Evolutionary conservation across 1,284 basidiomycete species (phyloP), one percentile per base, ranked within the genome.

Genomic region (Trichosporon sp.): DNA sequence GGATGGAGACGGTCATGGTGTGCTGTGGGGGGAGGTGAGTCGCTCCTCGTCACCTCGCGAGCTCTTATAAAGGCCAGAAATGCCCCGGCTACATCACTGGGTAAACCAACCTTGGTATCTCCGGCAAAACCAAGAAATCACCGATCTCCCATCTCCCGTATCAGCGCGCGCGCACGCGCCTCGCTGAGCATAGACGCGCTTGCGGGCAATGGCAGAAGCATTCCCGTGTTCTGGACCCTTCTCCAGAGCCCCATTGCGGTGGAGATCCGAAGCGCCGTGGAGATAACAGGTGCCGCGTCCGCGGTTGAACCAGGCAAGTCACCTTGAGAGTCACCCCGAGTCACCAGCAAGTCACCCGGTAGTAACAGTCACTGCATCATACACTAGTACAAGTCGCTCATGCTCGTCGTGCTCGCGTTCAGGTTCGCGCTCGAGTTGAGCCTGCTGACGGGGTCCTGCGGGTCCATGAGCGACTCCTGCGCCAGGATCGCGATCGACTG

Each of bases 1-100:
- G 68, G 72, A 75, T 6, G 65, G 69, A 18, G 64, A 5, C 32
- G 64, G 18, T 32, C 25, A 38, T 32, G 23, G 7, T 34, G 64
- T 11, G 42, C 12, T 2, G n/a, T 51, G 4, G 47, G 12, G 25
- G 4, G 51, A 3, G 25, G 51, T 23, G 13, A 62, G 32, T n/a
- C 1, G 58, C n/a, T 29, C 1, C 25, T 58, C 23, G 8, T 29
- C 11, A 6, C 29, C 9, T n/a, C n/a, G n/a, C n/a, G n/a, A 21
- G 58, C 3, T 32, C 29, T 62, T 32, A 62, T 31, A 34, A 62
- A 62, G 58, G n/a, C 29, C 31, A 7, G 21, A 7, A 31, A 60
- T 13, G 11, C 13, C 9, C 13, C 27, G 9, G 25, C 27, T 13
- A 25, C 58, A n/a, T n/a, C 13, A 18, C 18, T 62, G 58, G 58